These are phyloP conservation scores for Hysterangium stoloniferum DNA, from an alignment of 768 basidiomycete species.

Conservation along the genomic window DNA sequence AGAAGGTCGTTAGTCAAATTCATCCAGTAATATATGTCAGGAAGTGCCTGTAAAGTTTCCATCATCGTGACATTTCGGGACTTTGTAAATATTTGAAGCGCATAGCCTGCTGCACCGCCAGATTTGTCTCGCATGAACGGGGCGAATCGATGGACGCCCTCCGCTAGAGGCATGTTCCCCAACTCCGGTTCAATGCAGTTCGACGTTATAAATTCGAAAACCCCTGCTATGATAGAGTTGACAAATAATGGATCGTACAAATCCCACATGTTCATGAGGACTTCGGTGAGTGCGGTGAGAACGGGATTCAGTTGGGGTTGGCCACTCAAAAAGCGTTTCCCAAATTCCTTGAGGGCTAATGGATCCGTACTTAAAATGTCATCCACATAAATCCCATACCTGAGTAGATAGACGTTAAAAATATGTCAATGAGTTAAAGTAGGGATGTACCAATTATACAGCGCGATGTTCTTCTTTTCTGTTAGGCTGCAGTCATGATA, in stretches of 20 bases:
- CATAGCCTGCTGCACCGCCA: not conserved
- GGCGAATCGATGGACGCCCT: not conserved
- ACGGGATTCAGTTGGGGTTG: not conserved
- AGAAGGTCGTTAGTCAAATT: not conserved
- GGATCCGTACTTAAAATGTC: not conserved
- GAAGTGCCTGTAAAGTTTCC: not conserved
- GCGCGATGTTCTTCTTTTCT: not conserved
- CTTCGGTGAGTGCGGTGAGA: not conserved
- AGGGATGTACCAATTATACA: slow-evolving; percentile 5
- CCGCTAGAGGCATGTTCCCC: not conserved
- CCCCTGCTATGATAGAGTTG: not conserved
- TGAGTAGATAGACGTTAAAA: too few relatives aligned
- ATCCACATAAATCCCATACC: slow-evolving; percentile 3
- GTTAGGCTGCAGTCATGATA: not conserved
- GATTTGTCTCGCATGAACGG: slow-evolving; percentile 1
- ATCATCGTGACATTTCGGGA: not conserved
- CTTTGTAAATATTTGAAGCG: not conserved
- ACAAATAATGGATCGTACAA: not conserved
- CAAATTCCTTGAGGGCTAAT: not conserved
- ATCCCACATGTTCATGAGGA: slow-evolving; percentile 3
- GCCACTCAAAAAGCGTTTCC: not conserved
- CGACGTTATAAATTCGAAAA: not conserved
- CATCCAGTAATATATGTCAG: slow-evolving; percentile 4
- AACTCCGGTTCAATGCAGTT: slow-evolving; percentile 3
- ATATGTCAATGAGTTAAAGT: too few relatives aligned